A percentile compares a stretch with the other conserved stretches of the same genome.
These are phyloP conservation scores for Rhizophagus sp. DNA, from an alignment of 192 early-diverging fungal species.

Conservation along the genomic window DNA sequence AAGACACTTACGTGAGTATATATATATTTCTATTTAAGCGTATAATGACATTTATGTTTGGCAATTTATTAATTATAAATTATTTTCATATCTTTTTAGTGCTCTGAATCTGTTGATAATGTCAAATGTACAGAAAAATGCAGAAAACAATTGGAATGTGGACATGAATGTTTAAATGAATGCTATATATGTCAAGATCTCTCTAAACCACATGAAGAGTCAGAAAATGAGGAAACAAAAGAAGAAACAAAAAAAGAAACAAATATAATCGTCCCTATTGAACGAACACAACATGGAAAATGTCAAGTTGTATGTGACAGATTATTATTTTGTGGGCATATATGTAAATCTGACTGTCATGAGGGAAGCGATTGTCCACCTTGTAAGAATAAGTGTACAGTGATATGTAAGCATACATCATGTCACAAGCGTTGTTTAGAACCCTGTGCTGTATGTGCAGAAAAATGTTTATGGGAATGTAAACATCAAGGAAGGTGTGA, in stretches of 20 bases:
- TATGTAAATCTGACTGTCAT: slow-evolving; percentile 21
- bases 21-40: no score
- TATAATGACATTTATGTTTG: no score
- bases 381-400: slow-evolving; percentile 40
- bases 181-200: slow-evolving; percentile 44
- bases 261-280: background rate
- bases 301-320: background rate
- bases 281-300: slow-evolving; percentile 21
- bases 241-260: no score
- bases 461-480: slow-evolving; percentile 54
- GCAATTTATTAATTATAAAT: background rate
- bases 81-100: slow-evolving; percentile 8
- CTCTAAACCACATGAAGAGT: background rate
- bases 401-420: slow-evolving; percentile 41
- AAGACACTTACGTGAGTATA: slow-evolving; percentile 2
- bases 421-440: slow-evolving; percentile 43
- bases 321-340: slow-evolving; percentile 38
- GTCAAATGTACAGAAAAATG: slow-evolving; percentile 38
- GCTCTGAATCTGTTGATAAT: slow-evolving; percentile 9
- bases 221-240: no score
- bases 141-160: slow-evolving; percentile 32
- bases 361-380: slow-evolving; percentile 29
- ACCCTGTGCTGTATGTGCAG: slow-evolving; percentile 48
- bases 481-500: slow-evolving; percentile 48
- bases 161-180: slow-evolving; percentile 38